Evolutionary conservation across 2,329 filamentous ascomycete genomes (phyloP).

Genomic region (Lachnellula hyalina): DNA sequence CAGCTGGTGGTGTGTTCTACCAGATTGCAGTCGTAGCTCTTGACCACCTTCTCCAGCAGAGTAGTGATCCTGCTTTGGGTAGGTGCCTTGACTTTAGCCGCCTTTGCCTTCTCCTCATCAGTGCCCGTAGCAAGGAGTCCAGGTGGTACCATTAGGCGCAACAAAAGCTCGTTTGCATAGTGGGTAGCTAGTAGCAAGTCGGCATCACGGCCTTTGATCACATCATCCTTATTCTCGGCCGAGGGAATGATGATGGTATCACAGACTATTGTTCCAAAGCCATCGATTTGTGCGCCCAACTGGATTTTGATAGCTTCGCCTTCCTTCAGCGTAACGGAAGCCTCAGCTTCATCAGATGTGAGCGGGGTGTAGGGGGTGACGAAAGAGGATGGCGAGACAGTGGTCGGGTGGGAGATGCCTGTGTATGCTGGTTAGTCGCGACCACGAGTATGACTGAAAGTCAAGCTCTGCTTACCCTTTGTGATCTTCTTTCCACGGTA

Average conservation of each 20-base stretch:
- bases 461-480: slow-evolving; percentile 58
- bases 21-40: slow-evolving; percentile 84
- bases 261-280: slow-evolving; percentile 93
- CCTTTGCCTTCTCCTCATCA: slow-evolving; percentile 95
- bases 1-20: slow-evolving; percentile 98
- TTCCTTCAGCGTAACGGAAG: slow-evolving; percentile 70
- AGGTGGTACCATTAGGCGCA: slow-evolving; percentile 87
- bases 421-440: slow-evolving; percentile 20
- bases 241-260: slow-evolving; percentile 75
- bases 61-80: slow-evolving; percentile 82
- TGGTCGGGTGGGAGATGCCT: slow-evolving; percentile 92
- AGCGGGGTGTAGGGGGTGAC: slow-evolving; percentile 96
- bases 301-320: slow-evolving; percentile 95
- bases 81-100: slow-evolving; percentile 72
- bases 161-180: slow-evolving; percentile 91
- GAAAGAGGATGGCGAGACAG: slow-evolving; percentile 87
- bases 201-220: slow-evolving; percentile 70
- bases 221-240: slow-evolving; percentile 55
- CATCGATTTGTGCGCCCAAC: slow-evolving; percentile 97
- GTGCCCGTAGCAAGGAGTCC: slow-evolving; percentile 76
- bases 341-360: slow-evolving; percentile 79
- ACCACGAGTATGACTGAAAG: slow-evolving; percentile 27
- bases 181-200: slow-evolving; percentile 87
- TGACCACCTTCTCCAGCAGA: slow-evolving; percentile 85
- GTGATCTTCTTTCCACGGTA: slow-evolving; percentile 96